These are phyloP conservation scores for Podospora didyma DNA, from an alignment of 495 filamentous ascomycete genomes.

Conservation along the genomic window DNA sequence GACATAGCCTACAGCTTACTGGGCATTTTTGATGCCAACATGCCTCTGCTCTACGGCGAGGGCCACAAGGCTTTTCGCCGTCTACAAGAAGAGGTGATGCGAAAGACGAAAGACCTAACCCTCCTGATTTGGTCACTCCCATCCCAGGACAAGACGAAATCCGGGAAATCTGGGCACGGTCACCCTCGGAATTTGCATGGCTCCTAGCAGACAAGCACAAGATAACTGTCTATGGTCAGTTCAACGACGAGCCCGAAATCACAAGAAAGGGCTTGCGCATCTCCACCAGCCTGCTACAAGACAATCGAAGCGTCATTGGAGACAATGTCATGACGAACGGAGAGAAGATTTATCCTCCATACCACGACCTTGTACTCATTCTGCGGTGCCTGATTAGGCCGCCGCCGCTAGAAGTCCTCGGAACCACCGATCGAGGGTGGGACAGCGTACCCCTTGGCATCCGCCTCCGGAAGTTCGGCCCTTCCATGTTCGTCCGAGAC, in stretches of 20 bases:
- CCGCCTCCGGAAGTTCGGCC: slow-evolving; percentile 1
- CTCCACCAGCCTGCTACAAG: background rate
- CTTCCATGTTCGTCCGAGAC: background rate
- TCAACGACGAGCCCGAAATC: background rate
- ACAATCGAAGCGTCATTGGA: background rate
- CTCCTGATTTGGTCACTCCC: background rate
- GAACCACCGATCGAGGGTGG: background rate
- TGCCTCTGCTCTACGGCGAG: slow-evolving; percentile 18
- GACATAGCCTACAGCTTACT: too few species aligned
- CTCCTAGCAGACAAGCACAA: background rate
- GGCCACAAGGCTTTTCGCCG: slow-evolving; percentile 15
- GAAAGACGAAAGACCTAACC: slow-evolving; percentile 1
- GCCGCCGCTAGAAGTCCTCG: background rate
- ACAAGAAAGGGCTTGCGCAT: slow-evolving; percentile 1
- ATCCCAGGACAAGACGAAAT: background rate
- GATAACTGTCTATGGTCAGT: background rate
- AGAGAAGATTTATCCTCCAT: background rate
- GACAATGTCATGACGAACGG: too few species aligned
- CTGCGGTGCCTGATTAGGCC: background rate
- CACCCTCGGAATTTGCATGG: background rate
- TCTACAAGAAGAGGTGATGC: slow-evolving; percentile 17
- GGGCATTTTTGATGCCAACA: slow-evolving; percentile 16
- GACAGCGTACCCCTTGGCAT: background rate
- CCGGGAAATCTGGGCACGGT: slow-evolving; percentile 1
- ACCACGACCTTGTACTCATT: background rate